These are phyloP conservation scores for Diaporthe nobilis DNA, from an alignment of 2,329 filamentous ascomycete genomes.

Conservation along the genomic window DNA sequence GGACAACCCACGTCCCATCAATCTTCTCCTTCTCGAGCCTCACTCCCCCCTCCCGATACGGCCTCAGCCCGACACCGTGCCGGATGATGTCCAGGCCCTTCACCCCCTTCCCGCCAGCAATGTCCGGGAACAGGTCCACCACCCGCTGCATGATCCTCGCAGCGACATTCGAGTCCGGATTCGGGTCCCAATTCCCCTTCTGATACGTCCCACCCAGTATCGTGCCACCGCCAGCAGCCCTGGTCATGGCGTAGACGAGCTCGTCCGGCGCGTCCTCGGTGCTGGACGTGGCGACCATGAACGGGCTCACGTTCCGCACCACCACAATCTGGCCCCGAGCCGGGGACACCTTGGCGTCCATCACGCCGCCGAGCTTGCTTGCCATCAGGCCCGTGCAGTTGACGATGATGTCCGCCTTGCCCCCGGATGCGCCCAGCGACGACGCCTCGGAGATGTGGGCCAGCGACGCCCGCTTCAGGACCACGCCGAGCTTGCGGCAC, in stretches of 20 bases:
- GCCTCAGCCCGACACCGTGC: conserved; percentile 86
- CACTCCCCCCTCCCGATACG: conserved; percentile 79
- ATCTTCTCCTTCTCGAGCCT: conserved; percentile 81
- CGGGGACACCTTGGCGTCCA: conserved; percentile 80
- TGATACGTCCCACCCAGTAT: conserved; percentile 90
- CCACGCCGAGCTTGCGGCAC: conserved; percentile 80
- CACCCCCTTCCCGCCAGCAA: conserved; percentile 77
- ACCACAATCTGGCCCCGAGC: conserved; percentile 87
- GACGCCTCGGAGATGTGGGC: conserved; percentile 82
- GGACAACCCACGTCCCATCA: conserved; percentile 76
- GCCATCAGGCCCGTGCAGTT: conserved; percentile 89
- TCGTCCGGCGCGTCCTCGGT: conserved; percentile 82
- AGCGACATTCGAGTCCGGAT: conserved; percentile 85
- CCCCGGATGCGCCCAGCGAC: conserved; percentile 67
- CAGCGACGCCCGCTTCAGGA: conserved; percentile 74
- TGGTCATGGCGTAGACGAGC: conserved; percentile 84
- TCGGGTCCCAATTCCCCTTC: conserved; percentile 82
- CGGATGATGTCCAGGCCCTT: conserved; percentile 81
- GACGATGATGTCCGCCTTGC: conserved; percentile 76
- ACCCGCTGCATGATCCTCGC: conserved; percentile 87
- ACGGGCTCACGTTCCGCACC: conserved; percentile 81
- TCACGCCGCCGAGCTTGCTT: conserved; percentile 83
- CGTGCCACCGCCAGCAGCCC: conserved; percentile 84
- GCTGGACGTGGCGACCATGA: conserved; percentile 79
- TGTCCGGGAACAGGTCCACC: conserved; percentile 73